Base-by-base conservation (phyloP, 176 grass and related monocot species). In the Chloris gayana region DNA sequence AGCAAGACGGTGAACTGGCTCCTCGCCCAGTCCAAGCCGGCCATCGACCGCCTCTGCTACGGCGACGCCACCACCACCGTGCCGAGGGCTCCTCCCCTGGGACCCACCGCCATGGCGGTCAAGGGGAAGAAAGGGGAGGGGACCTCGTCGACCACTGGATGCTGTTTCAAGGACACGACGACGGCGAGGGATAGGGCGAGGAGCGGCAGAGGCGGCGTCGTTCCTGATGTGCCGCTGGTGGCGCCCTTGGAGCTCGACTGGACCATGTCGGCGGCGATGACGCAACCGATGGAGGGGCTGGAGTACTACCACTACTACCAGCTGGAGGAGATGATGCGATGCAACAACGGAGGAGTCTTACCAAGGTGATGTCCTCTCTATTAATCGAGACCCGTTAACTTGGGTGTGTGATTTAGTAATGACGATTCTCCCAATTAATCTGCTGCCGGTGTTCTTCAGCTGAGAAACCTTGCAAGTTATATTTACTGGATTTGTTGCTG, bases 1-100 rank as follows among this genome's bases (percentile, higher is more conserved):
- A 97, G 94, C 84, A 83, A 91, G 77, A 97, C 94, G 4, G 78
- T 97, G 33, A 83, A 90, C 58, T 97, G 94, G 94, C 89, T 97
- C 9, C 89, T 97, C 25, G 84, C 78, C 69, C 86, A 91, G 83
- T 91, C 94, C 35, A 97, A 90, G 70, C 67, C 85, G 26, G 89
- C 88, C 45, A 97, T 97, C 68, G 85, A 93, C 75, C 53, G 88
- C 38, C 86, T 94, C 7, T 37, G 35, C 18, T 8, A 35, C 25
- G 42, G 44, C 25, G 42, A 38, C 12, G 64, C 14, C 21, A n/a
- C 42, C 21, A n/a, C 42, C 11, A 33, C 9, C 4, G 29, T 24
- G 8, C 54, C 54, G 54, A 21, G 51, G 18, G 51, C 35, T 37
- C 35, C 41, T 22, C 19, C 19, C 19, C 22, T 54, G 24, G 14